Percentiles rank a stretch among this genome's conserved stretches.
Conservation (phyloP, 345 rosid species). For the Erucastrum elatum region DNA sequence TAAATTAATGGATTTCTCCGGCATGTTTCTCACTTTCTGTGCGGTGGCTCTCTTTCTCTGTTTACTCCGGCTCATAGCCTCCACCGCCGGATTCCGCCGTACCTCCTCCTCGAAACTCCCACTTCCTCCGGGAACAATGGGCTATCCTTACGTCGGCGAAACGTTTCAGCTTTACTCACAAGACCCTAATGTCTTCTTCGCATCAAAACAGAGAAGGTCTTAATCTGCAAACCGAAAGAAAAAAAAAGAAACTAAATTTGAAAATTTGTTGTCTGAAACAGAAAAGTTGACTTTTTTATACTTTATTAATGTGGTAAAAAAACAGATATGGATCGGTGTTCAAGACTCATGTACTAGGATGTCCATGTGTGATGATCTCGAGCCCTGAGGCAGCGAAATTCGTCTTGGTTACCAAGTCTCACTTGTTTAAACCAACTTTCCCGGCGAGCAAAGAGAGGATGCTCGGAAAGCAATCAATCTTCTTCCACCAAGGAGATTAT, state of each 20-base stretch:
- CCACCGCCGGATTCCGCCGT: conserved; percentile 24
- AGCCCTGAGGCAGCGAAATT: conserved; percentile 87
- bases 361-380: conserved; percentile 89
- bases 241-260: neutral
- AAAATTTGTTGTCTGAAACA: conserved; percentile 1
- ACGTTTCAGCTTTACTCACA: conserved; percentile 90
- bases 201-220: conserved; percentile 64
- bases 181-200: conserved; percentile 82
- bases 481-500: conserved; percentile 85
- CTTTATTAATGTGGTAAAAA: neutral
- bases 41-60: conserved; percentile 38
- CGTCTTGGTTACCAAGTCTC: conserved; percentile 67
- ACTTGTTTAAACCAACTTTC: conserved; percentile 86
- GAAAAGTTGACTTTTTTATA: conserved; percentile 14
- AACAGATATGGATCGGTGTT: conserved; percentile 84
- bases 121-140: conserved; percentile 86
- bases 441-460: conserved; percentile 88
- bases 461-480: conserved; percentile 79
- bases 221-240: neutral
- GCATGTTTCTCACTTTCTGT: conserved; percentile 33
- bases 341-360: conserved; percentile 87
- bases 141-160: conserved; percentile 85
- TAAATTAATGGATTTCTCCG: conserved; percentile 45
- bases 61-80: conserved; percentile 32
- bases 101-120: conserved; percentile 45